Evolutionary conservation across 2,329 filamentous ascomycete genomes (phyloP).

Genomic region (Colletotrichum orbiculare): DNA sequence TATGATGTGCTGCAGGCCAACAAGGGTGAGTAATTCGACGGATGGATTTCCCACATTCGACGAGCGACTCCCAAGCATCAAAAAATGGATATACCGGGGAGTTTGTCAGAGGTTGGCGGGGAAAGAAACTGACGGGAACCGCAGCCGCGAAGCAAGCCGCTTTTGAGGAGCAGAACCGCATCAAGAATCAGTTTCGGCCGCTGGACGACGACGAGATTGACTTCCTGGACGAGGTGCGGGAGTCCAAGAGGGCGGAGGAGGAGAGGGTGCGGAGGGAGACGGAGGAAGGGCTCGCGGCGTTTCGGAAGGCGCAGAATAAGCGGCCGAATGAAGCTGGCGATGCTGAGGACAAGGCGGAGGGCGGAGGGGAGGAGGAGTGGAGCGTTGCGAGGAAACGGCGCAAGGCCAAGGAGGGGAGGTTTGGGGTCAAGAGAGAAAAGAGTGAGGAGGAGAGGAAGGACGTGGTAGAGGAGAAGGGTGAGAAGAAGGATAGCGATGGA

Average conservation of each 20-base stretch:
- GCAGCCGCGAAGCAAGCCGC: conserved; percentile 83
- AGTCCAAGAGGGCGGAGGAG: conserved; percentile 63
- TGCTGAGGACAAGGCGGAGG: conserved; percentile 26
- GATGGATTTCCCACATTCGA: background rate
- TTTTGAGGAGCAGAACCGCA: conserved; percentile 77
- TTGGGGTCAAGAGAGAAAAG: conserved; percentile 42
- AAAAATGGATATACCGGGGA: too few species aligned
- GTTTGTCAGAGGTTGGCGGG: too few species aligned
- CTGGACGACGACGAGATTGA: conserved; percentile 84
- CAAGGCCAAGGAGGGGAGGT: conserved; percentile 52
- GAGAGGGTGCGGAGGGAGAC: conserved; percentile 65
- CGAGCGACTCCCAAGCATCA: background rate
- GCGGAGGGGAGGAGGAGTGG: conserved; percentile 46
- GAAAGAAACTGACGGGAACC: background rate
- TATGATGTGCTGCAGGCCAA: conserved; percentile 84
- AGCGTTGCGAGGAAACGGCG: conserved; percentile 51
- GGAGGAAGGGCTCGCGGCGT: conserved; percentile 66
- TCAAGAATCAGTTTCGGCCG: conserved; percentile 81
- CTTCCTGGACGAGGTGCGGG: conserved; percentile 73
- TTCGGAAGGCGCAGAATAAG: conserved; percentile 61
- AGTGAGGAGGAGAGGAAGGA: conserved; percentile 39
- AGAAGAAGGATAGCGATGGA: conserved; percentile 49
- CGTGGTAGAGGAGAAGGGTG: conserved; percentile 48
- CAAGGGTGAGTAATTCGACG: conserved; percentile 66
- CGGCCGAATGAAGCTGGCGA: conserved; percentile 1